Evolutionary conservation across 768 basidiomycete genomes (phyloP).

Genomic region (Termitomyces sp.): DNA sequence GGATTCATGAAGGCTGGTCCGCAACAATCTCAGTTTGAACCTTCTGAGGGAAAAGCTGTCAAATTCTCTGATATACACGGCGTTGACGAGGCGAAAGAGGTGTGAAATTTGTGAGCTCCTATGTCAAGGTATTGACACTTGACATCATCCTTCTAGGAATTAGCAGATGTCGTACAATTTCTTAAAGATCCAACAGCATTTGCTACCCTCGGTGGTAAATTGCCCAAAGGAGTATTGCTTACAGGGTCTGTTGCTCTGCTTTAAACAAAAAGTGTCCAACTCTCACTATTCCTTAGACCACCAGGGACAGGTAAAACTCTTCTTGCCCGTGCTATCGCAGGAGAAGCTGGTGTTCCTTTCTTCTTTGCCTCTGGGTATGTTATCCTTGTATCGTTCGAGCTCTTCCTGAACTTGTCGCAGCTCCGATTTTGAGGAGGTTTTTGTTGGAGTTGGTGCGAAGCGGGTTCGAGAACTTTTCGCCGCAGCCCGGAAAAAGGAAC

Average conservation of each 20-base stretch:
- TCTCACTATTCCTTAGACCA: constrained; percentile 30
- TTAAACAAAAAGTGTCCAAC: neutral
- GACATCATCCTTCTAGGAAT: constrained; percentile 47
- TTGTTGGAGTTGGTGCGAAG: constrained; percentile 92
- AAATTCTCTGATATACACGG: constrained; percentile 96
- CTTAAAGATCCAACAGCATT: constrained; percentile 90
- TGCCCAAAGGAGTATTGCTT: constrained; percentile 89
- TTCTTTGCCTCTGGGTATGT: constrained; percentile 88
- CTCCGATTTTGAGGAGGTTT: constrained; percentile 98
- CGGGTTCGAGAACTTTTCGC: constrained; percentile 94
- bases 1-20: constrained; percentile 89
- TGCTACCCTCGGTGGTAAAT: constrained; percentile 84
- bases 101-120: constrained; percentile 23
- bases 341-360: constrained; percentile 97
- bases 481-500: constrained; percentile 88
- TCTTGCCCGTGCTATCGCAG: constrained; percentile 95
- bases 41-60: constrained; percentile 71
- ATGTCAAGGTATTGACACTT: neutral
- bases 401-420: constrained; percentile 27
- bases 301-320: constrained; percentile 98
- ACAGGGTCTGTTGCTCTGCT: constrained; percentile 47
- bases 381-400: constrained; percentile 1
- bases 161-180: constrained; percentile 93
- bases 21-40: constrained; percentile 77
- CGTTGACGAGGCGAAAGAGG: constrained; percentile 94